phyloP scores from a whole-genome alignment of 257 asterid species.

The Przewalskia tangutica region DNA sequence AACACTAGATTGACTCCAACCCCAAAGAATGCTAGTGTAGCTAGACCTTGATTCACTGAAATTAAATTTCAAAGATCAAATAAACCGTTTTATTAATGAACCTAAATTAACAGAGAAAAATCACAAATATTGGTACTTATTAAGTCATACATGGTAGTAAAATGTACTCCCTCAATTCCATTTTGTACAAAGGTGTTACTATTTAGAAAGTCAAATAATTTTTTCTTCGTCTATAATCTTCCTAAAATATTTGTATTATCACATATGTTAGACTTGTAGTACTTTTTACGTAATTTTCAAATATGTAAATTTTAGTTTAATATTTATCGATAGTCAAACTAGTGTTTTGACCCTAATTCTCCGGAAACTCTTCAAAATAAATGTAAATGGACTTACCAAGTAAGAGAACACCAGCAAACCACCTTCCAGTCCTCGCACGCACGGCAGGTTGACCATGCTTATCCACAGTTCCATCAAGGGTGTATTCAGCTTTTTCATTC shows the following conservation, averaged over 20 bases:
- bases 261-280: no score
- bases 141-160: not conserved
- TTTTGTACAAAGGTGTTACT: no score
- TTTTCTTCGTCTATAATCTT: no score
- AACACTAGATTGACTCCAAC: slow-evolving; percentile 85
- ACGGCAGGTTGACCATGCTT: slow-evolving; percentile 59
- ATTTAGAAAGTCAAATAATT: no score
- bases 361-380: not conserved
- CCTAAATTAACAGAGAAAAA: not conserved
- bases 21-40: slow-evolving; percentile 85
- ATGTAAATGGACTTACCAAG: slow-evolving; percentile 37
- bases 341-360: no score
- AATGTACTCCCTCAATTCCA: no score
- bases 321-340: no score
- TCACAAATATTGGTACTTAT: no score
- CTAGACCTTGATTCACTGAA: slow-evolving; percentile 86
- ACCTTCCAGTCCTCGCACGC: slow-evolving; percentile 60
- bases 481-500: slow-evolving; percentile 37
- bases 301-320: no score
- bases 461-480: slow-evolving; percentile 70
- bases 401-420: slow-evolving; percentile 69
- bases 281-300: no score
- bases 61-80: not conserved
- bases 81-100: not conserved
- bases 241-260: no score